phyloP scores from a whole-genome alignment of 1,139 yeast species.

The Diutina pseudorugosa region DNA sequence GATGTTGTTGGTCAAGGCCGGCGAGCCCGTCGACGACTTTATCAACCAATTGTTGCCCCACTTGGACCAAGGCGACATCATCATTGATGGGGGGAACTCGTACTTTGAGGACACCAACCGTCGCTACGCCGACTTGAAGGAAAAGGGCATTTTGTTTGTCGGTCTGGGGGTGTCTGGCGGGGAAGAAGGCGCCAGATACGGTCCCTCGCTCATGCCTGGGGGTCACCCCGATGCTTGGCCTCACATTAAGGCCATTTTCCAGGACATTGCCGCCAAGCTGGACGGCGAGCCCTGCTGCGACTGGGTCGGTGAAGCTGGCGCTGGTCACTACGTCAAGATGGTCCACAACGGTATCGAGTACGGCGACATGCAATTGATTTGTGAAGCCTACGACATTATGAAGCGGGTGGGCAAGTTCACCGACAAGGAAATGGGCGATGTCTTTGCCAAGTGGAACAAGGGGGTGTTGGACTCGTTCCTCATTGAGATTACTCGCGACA shows the following conservation, averaged over 20 bases:
- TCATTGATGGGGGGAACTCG: constrained; percentile 99
- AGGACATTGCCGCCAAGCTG: constrained; percentile 87
- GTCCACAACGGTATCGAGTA: constrained; percentile 99
- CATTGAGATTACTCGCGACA: constrained; percentile 93
- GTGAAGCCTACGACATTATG: constrained; percentile 94
- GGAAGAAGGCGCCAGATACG: constrained; percentile 99
- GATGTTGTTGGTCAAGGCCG: constrained; percentile 91
- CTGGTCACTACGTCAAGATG: constrained; percentile 99
- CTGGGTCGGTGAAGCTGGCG: constrained; percentile 99
- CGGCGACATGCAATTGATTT: constrained; percentile 99
- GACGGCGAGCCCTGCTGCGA: constrained; percentile 99
- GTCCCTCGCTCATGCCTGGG: constrained; percentile 99
- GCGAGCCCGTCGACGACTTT: constrained; percentile 86
- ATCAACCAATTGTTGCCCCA: constrained; percentile 80
- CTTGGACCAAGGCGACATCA: constrained; percentile 94
- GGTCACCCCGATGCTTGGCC: constrained; percentile 99
- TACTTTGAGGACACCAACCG: constrained; percentile 98
- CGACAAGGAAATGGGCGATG: constrained; percentile 89
- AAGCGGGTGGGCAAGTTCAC: constrained; percentile 88
- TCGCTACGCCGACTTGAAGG: constrained; percentile 81
- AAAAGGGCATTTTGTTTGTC: constrained; percentile 82
- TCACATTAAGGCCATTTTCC: constrained; percentile 92
- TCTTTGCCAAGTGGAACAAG: constrained; percentile 87
- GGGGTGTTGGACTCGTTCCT: constrained; percentile 97
- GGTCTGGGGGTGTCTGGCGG: constrained; percentile 99